Evolutionary conservation across 2,329 filamentous ascomycete genomes (phyloP), one percentile per base, ranked within the genome.

Genomic region (Nigrograna mackinnonii): DNA sequence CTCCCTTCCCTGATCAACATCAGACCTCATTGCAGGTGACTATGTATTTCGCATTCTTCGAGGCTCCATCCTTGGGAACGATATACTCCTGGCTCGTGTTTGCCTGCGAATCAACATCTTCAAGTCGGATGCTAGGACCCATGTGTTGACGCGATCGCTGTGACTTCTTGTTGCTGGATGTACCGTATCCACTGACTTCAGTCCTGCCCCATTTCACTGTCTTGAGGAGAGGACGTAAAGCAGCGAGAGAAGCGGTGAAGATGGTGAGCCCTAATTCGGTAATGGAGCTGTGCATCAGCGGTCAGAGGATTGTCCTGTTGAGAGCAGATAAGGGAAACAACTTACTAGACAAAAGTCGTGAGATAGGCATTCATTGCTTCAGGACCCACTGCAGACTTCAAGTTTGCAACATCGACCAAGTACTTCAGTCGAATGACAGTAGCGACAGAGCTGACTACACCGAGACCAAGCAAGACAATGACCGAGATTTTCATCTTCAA

Each of bases 321-420:
- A 5, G 21, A 31, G 16, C 16, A 18, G 22, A 5, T n/a, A n/a
- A n/a, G 14, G 19, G 32, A 35, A 17, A 4, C 14, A 35, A 41
- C 38, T 6, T 41, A 41, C 38, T 41, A 41, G 12, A 41, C 38
- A 14, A 41, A 41, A 17, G 38, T 41, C 31, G 38, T 41, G 21
- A 41, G 31, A 35, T 41, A 41, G 12, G 38, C 38, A 14, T 41
- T 35, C 38, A 41, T 41, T n/a, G 38, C 38, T 21, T 41, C 38
- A 26, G 30, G 38, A 21, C 38, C 38, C 38, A 41, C 38, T 9
- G 38, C 30, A 9, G 38, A 41, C 21, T 41, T 35, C 30, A 41
- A 17, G 38, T 41, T 41, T 31, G 38, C 30, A 4, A 41, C 38
- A 28, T 41, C 38, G 11, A 41, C 38, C 21, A 41, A 35, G 38